Evolutionary conservation across 2,329 filamentous ascomycete genomes (phyloP), one percentile per base, ranked within the genome.

Genomic region (Penicillium sp.): DNA sequence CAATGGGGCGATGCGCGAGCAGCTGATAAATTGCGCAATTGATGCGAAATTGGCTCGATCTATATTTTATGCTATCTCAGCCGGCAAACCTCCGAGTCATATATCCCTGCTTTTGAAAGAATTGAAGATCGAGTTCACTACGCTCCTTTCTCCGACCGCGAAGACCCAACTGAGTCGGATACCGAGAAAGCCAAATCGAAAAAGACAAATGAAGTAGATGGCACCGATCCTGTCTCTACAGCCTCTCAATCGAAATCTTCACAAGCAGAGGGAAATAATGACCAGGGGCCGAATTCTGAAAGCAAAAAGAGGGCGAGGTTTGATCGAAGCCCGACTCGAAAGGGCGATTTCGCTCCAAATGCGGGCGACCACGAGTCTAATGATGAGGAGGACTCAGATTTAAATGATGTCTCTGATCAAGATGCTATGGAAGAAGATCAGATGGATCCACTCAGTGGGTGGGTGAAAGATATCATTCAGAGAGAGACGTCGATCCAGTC

Each of bases 391-490:
- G 12, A 46, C 33, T 23, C 4, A 4, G 18, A 51, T 33, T 8
- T 34, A 5, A 20, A 39, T 23, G 24, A 40, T 48, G 20, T 6
- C 27, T 18, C 39, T 39, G 17, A 27, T 21, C 12, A 37, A 21
- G 33, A 10, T 21, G 17, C 33, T 21, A 3, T 13, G 18, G 33
- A 37, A 29, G 9, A 52, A 32, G 13, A 52, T 12, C 15, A 45
- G 24, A n/a, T 32, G 23, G 32, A 36, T 17, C 44, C 30, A 37
- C 21, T 48, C 6, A 32, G 30, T 18, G 15, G 12, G 4, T 48
- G 24, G 50, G 50, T 52, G 8, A 44, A 48, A 37, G 24, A 45
- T 24, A 32, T 52, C 7, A 52, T 52, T 39, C 21, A n/a, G 34
- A 24, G 23, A 17, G 32, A 48, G 13, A 52, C 27, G 13, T 44